Conservation (phyloP, 2,329 filamentous ascomycete genomes). For the Eutypa lata region DNA sequence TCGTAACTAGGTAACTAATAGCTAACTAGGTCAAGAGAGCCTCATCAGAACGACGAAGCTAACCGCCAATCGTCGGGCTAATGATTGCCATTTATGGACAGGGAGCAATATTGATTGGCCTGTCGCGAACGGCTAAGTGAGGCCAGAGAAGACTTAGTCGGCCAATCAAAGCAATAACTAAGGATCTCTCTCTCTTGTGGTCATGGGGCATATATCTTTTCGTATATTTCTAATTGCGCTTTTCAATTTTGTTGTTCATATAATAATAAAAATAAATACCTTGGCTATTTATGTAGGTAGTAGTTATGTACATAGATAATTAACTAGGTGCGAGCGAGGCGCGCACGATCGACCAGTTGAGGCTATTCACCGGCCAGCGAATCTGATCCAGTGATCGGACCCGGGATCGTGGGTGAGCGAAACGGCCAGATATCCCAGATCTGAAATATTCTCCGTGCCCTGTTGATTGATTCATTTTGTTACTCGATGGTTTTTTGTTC, state of each 20-base stretch:
- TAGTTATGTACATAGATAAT: background rate
- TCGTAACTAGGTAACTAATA: too few species aligned
- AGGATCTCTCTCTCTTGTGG: too few species aligned
- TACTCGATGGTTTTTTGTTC: too few species aligned
- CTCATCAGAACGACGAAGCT: background rate
- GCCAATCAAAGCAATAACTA: background rate
- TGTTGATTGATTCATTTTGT: too few species aligned
- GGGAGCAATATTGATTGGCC: conserved; percentile 23
- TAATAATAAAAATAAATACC: too few species aligned
- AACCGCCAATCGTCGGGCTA: too few species aligned
- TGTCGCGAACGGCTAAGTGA: conserved; percentile 3
- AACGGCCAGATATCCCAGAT: background rate
- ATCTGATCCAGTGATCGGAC: conserved; percentile 12
- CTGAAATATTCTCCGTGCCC: too few species aligned
- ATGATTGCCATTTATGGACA: conserved; percentile 24
- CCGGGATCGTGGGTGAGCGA: conserved; percentile 15
- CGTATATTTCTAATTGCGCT: too few species aligned
- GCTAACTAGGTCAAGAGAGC: background rate
- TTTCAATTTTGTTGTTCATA: too few species aligned
- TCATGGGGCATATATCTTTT: too few species aligned
- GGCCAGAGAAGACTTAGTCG: background rate
- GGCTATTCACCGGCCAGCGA: background rate
- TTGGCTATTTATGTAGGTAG: too few species aligned
- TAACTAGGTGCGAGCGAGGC: background rate
- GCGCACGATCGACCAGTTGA: background rate